Percentiles rank a stretch among this genome's conserved stretches.
phyloP scores from a whole-genome alignment of 345 rosid species.

The Rhodamnia argentea region DNA sequence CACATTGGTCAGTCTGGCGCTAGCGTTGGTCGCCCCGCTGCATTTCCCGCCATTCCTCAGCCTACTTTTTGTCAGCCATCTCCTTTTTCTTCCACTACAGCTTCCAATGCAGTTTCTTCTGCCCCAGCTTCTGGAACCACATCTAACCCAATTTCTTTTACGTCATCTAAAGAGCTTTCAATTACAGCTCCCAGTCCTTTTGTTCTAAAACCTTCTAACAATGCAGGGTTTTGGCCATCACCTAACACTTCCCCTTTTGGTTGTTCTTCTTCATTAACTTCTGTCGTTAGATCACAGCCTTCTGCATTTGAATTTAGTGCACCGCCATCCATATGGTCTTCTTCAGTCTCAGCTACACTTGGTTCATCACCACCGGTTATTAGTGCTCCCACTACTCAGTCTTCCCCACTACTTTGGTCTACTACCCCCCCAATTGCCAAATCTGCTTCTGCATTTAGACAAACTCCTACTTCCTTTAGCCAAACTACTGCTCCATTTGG shows the following conservation, averaged over 20 bases:
- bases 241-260: constrained; percentile 27
- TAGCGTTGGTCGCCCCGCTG: constrained; percentile 39
- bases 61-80: constrained; percentile 37
- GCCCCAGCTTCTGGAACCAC: constrained; percentile 30
- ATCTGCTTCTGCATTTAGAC: constrained; percentile 25
- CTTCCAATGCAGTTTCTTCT: constrained; percentile 37
- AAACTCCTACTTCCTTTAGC: constrained; percentile 15
- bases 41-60: constrained; percentile 26
- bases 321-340: constrained; percentile 28
- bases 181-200: constrained; percentile 21
- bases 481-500: constrained; percentile 2
- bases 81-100: constrained; percentile 28
- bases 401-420: constrained; percentile 45
- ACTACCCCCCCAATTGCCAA: constrained; percentile 29
- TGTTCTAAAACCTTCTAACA: constrained; percentile 26
- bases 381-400: constrained; percentile 37
- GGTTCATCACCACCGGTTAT: constrained; percentile 51
- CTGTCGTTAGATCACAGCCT: constrained; percentile 27
- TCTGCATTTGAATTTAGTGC: constrained; percentile 32
- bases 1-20: constrained; percentile 46
- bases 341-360: constrained; percentile 39
- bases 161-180: not conserved
- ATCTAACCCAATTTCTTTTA: constrained; percentile 31
- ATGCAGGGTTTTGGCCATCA: constrained; percentile 20
- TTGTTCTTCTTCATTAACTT: constrained; percentile 25